Conservation (phyloP, 1,284 basidiomycete genomes). For the Cutaneotrichosporon dermatis region DNA sequence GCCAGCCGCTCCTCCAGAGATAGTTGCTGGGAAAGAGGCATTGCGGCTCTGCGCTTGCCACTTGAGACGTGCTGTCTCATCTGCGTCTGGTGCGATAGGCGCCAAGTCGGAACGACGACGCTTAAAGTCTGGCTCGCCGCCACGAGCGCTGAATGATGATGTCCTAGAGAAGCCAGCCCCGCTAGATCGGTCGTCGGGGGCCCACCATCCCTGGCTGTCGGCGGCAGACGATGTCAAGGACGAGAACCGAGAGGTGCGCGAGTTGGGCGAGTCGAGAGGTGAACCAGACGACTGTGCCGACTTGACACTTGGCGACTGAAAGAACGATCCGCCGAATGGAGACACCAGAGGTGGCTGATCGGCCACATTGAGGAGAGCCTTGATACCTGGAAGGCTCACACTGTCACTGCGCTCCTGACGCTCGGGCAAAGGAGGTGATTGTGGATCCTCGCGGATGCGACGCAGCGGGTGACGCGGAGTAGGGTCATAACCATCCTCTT, state of each 20-base stretch:
- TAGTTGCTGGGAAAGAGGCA: slow-evolving; percentile 34
- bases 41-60: slow-evolving; percentile 44
- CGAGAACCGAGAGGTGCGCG: slow-evolving; percentile 39
- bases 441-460: slow-evolving; percentile 33
- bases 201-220: slow-evolving; percentile 39
- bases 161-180: slow-evolving; percentile 3
- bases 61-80: slow-evolving; percentile 38
- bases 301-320: slow-evolving; percentile 30
- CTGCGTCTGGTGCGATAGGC: slow-evolving; percentile 29
- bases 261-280: slow-evolving; percentile 36
- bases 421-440: not conserved
- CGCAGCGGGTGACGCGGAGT: slow-evolving; percentile 37
- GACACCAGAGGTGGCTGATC: slow-evolving; percentile 23
- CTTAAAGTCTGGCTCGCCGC: slow-evolving; percentile 33
- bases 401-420: slow-evolving; percentile 6
- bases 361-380: slow-evolving; percentile 20
- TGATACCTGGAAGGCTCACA: slow-evolving; percentile 38
- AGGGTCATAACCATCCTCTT: slow-evolving; percentile 35
- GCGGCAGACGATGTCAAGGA: slow-evolving; percentile 33
- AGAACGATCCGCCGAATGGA: slow-evolving; percentile 17
- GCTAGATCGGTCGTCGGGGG: slow-evolving; percentile 30
- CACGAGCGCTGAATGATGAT: slow-evolving; percentile 7
- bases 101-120: slow-evolving; percentile 40
- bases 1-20: slow-evolving; percentile 1
- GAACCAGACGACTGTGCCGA: slow-evolving; percentile 28